phyloP scores from a whole-genome alignment of 2,329 filamentous ascomycete genomes.

The Apiospora malaysiana region DNA sequence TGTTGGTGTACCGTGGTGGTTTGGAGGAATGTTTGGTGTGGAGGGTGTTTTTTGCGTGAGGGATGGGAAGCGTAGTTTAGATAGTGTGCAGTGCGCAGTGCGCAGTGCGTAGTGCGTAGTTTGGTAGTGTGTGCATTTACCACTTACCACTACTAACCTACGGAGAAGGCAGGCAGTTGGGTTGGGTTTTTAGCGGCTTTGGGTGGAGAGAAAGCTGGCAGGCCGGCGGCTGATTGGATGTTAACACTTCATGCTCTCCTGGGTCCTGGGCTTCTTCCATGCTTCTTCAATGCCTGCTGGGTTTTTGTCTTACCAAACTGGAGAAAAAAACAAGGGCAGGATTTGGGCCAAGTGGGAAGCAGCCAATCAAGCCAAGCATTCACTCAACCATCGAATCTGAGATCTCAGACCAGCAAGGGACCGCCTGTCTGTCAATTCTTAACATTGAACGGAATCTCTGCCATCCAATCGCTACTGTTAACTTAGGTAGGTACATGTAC shows the following conservation, averaged over 20 bases:
- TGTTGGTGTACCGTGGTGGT: conserved; percentile 9
- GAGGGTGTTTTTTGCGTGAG: conserved; percentile 20
- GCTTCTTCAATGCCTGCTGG: conserved; percentile 2
- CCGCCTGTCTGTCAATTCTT: background rate
- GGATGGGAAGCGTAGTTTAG: conserved; percentile 12
- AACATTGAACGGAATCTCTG: background rate
- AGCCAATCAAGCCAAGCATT: background rate
- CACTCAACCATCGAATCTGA: background rate
- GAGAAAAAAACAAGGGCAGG: conserved; percentile 13
- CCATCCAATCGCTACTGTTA: background rate
- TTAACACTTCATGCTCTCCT: background rate
- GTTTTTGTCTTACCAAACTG: conserved; percentile 1
- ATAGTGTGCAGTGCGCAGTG: conserved; percentile 4
- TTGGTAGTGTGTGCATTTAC: too few species aligned
- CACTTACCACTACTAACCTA: too few species aligned
- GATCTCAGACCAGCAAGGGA: conserved; percentile 7
- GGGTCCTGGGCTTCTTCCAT: background rate
- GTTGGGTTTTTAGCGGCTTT: conserved; percentile 1
- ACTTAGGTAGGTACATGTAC: too few species aligned
- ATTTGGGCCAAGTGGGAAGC: background rate
- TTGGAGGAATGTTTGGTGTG: conserved; percentile 14
- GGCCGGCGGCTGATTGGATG: background rate
- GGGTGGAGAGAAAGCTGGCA: background rate
- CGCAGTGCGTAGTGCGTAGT: too few species aligned
- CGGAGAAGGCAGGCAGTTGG: background rate